Evolutionary conservation across 1,139 yeast species (phyloP), one percentile per base, ranked within the genome.

Genomic region (Hansenula anomala): DNA sequence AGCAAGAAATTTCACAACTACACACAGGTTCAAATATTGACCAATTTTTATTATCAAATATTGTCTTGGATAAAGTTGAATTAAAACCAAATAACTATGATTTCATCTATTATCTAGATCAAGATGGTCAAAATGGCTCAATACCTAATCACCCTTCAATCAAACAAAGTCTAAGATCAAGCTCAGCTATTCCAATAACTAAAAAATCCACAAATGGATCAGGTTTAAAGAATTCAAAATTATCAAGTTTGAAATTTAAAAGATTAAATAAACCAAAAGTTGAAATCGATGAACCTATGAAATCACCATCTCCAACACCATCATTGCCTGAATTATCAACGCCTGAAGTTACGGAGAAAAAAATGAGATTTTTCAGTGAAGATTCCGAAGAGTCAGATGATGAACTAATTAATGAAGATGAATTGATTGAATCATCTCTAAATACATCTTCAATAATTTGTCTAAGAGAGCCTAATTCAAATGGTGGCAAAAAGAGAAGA

Each of bases 401-500:
- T 36, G 66, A 63, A 23, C 50, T 63, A 31, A 57, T 72, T 24
- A 66, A 71, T 49, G 79, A 74, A 48, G 66, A 72, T 39, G 67
- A 60, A 28, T 58, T 73, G 32, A 60, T 73, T 37, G 56, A 58
- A 24, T 58, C 57, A 22, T 28, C 44, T 7, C 37, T 52, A 15
- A 46, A 47, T 41, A 34, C 51, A 7, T 40, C 42, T 6, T 51
- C 51, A 6, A 51, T 44, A 30, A 55, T 50, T 18, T 54, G 56
- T 42, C 46, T 51, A 23, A 46, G 54, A 33, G 52, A 50, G 41
- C 54, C 59, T 34, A 36, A 70, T 16, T 59, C 62, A 13, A 28
- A 18, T 23, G 58, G 63, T 10, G 90, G 92, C 15, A 75, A 78
- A 41, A 76, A 73, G 57, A 73, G 90, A 63, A 78, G 85, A 66